phyloP scores from a whole-genome alignment of 177 flowering plant genomes.

The Tripterygium wilfordii region DNA sequence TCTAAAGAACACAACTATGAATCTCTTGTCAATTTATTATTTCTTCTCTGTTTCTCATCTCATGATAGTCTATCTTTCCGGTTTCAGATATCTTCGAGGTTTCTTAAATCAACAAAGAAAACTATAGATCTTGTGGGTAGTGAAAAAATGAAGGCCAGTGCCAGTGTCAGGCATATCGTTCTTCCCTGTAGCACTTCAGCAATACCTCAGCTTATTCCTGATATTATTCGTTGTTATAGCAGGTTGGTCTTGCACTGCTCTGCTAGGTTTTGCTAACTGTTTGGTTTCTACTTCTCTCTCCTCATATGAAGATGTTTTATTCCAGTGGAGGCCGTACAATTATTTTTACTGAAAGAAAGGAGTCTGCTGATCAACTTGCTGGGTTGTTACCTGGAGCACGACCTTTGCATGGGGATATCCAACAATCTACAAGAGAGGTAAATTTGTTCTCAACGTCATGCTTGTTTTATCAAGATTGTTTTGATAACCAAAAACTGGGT shows the following conservation, averaged over 20 bases:
- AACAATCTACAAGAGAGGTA: conserved; percentile 88
- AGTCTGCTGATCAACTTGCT: conserved; percentile 72
- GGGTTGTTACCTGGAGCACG: conserved; percentile 78
- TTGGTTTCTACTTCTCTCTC: too few relatives aligned
- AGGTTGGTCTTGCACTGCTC: conserved; percentile 65
- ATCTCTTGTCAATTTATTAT: too few relatives aligned
- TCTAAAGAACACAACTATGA: too few relatives aligned
- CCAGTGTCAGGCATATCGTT: conserved; percentile 80
- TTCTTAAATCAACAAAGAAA: conserved; percentile 68
- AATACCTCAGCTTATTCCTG: conserved; percentile 79
- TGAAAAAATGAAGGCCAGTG: conserved; percentile 94
- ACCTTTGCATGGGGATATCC: conserved; percentile 95
- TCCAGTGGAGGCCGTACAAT: conserved; percentile 90
- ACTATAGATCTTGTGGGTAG: conserved; percentile 92
- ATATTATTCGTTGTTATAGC: conserved; percentile 85
- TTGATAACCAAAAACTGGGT: too few relatives aligned
- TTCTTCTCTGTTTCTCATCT: not conserved
- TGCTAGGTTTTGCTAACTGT: too few relatives aligned
- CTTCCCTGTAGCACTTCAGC: conserved; percentile 80
- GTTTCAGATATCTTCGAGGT: conserved; percentile 69
- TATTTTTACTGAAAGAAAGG: conserved; percentile 89
- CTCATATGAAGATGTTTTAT: not conserved
- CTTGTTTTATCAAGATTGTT: not conserved
- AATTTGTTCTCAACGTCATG: not conserved
- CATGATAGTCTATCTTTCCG: conserved; percentile 5